Evolutionary conservation across 257 asterid genomes (phyloP).

Genomic region (Nicotiana paniculata): DNA sequence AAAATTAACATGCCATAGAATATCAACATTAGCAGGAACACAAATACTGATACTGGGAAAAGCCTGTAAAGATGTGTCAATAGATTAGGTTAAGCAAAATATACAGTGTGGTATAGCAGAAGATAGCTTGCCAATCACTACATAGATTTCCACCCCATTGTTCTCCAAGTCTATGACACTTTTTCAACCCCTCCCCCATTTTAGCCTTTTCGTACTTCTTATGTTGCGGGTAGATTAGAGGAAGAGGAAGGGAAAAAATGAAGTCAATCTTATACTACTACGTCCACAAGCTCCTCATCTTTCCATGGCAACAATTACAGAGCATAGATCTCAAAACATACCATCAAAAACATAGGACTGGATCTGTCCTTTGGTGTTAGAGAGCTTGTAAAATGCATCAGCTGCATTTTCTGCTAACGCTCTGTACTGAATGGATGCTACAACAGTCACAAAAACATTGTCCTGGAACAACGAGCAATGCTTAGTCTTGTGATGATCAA

Average conservation of each 20-base stretch:
- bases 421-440: slow-evolving; percentile 36
- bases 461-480: slow-evolving; percentile 22
- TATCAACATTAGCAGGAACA: neutral
- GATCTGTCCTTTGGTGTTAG: slow-evolving; percentile 30
- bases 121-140: neutral
- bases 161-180: neutral
- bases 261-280: neutral
- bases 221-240: neutral
- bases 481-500: neutral
- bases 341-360: slow-evolving; percentile 40
- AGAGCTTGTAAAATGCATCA: slow-evolving; percentile 36
- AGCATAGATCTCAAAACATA: slow-evolving; percentile 1
- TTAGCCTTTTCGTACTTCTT: neutral
- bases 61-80: neutral
- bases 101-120: neutral
- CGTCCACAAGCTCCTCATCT: neutral
- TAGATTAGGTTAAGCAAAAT: neutral
- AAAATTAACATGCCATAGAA: neutral
- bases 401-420: slow-evolving; percentile 27
- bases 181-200: neutral
- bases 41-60: neutral
- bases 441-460: slow-evolving; percentile 40
- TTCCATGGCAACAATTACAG: neutral
- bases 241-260: neutral
- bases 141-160: neutral